Conservation (phyloP, 768 basidiomycete species). For the Leccinum obscurum region DNA sequence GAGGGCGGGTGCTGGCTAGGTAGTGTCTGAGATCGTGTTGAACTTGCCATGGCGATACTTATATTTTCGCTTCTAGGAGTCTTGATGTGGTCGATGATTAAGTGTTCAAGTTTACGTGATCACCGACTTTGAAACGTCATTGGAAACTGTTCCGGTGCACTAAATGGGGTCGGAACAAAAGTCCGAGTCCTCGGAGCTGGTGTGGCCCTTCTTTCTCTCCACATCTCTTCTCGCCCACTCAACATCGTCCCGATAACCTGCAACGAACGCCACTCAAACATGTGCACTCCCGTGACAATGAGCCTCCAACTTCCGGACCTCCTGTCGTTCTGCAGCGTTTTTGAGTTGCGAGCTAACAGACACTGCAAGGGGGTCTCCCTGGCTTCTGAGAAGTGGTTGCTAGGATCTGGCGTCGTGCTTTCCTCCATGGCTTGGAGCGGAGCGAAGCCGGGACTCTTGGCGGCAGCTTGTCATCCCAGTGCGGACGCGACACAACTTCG, state of each 20-base stretch:
- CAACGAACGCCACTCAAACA: constrained; percentile 1
- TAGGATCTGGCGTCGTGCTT: constrained; percentile 22
- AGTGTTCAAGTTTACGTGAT: no score
- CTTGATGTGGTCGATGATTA: no score
- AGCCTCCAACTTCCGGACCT: constrained; percentile 36
- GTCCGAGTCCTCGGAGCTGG: constrained; percentile 20
- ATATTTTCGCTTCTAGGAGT: no score
- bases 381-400: constrained; percentile 32
- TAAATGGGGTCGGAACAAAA: neutral
- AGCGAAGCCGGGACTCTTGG: constrained; percentile 51
- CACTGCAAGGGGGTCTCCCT: constrained; percentile 30
- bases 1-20: no score
- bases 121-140: neutral
- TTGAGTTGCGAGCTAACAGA: constrained; percentile 29
- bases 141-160: neutral
- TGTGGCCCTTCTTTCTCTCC: constrained; percentile 10
- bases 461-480: constrained; percentile 57
- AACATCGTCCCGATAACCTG: neutral
- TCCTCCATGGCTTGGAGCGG: constrained; percentile 23
- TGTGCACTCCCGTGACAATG: constrained; percentile 10
- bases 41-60: no score
- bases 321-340: constrained; percentile 22
- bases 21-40: no score
- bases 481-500: constrained; percentile 58
- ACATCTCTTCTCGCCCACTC: neutral